Base-by-base conservation (phyloP, 2,329 filamentous ascomycete genomes). In the Neofusicoccum laricinum region DNA sequence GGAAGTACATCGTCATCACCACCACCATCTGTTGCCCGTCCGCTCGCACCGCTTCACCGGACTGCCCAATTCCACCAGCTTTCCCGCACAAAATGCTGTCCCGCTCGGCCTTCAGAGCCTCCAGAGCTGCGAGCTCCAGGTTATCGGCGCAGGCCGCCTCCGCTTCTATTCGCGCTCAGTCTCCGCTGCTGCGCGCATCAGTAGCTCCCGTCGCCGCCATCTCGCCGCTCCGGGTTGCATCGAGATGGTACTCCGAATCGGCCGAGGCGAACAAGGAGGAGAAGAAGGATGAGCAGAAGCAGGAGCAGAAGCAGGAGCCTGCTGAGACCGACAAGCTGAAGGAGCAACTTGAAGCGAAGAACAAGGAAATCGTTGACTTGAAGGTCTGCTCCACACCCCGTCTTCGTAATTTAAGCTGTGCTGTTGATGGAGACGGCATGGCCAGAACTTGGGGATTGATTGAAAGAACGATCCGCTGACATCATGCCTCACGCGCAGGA, bases 341-440 rank as follows among this genome's bases (percentile, higher is more conserved):
- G 76, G 88, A 88, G 76, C 87, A 92, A 77, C 76, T 92, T 4
- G 89, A 92, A 76, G 82, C 85, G 66, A 90, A 90, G 78, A 86
- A 89, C 71, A 88, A 86, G 78, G 90, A 93, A 76, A 83, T 87
- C 48, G 75, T 90, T 67, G 93, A 97, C 55, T 85, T 96, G 79
- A 98, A 97, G 88, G 94, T 97, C 81, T 64, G 73, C 68, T 36
- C 58, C 48, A 49, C 19, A 25, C 17, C 49, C 17, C n/a, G n/a
- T 45, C 48, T 17, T 17, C 25, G n/a, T 1, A 34, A 12, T 15
- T 15, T 30, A 19, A n/a, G 38, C 7, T 6, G 36, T 25, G n/a
- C 19, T 12, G 15, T 19, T 36, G 40, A 40, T 15, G n/a, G 5
- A 6, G 19, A 2, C 48, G 17, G n/a, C 32, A 41, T 40, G 5